These are phyloP conservation scores for Zygoascus meyerae DNA, from an alignment of 1,139 yeast species.

Conservation along the genomic window DNA sequence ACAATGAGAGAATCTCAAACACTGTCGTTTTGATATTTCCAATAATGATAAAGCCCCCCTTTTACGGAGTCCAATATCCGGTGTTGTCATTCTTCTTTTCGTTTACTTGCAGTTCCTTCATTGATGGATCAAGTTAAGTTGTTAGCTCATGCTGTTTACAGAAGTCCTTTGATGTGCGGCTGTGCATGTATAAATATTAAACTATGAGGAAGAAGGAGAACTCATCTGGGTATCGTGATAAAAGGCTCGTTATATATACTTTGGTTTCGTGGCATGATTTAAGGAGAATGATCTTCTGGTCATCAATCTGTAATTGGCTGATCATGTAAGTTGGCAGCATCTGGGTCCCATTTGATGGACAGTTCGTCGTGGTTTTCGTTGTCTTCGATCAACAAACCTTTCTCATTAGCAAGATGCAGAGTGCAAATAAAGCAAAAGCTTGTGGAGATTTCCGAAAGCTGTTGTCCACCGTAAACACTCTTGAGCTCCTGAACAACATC, in stretches of 20 bases:
- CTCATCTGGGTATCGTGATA: neutral
- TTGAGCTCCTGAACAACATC: conserved; percentile 39
- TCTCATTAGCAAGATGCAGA: conserved; percentile 84
- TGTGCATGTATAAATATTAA: too few relatives aligned
- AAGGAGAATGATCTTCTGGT: too few relatives aligned
- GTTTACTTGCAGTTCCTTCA: neutral
- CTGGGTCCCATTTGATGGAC: conserved; percentile 35
- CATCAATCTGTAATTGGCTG: neutral
- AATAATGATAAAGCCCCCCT: conserved; percentile 11
- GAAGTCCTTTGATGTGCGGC: too few relatives aligned
- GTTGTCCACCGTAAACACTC: conserved; percentile 32
- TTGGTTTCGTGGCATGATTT: too few relatives aligned
- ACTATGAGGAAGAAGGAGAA: too few relatives aligned
- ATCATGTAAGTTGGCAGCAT: neutral
- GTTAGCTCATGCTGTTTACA: too few relatives aligned
- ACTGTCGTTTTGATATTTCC: conserved; percentile 15
- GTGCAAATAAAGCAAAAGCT: conserved; percentile 83
- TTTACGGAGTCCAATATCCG: neutral
- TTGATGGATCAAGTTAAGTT: neutral
- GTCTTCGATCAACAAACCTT: conserved; percentile 61
- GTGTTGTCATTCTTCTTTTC: neutral
- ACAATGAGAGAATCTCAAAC: conserved; percentile 17
- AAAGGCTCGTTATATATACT: neutral
- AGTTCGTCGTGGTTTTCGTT: conserved; percentile 56
- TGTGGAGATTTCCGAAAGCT: conserved; percentile 61